A percentile compares a stretch with the other conserved stretches of the same genome.
phyloP scores from a whole-genome alignment of 106 monocot genomes.

The Dioscorea alata region DNA sequence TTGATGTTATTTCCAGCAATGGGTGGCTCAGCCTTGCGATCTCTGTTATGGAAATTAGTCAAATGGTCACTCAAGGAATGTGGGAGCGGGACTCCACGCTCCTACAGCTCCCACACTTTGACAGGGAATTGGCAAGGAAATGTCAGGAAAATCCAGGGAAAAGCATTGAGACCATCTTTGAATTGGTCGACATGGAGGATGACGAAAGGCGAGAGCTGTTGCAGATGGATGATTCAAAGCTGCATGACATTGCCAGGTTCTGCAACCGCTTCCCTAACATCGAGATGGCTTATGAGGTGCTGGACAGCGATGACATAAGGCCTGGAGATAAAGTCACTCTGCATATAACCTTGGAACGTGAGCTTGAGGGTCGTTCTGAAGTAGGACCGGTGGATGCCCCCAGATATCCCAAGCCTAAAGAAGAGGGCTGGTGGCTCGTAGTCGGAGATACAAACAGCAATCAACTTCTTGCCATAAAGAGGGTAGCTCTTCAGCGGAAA shows the following conservation, averaged over 20 bases:
- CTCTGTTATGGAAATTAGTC: constrained; percentile 83
- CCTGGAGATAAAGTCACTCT: constrained; percentile 69
- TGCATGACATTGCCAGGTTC: constrained; percentile 78
- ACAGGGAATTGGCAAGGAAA: constrained; percentile 72
- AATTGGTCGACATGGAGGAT: constrained; percentile 91
- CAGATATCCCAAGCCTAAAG: constrained; percentile 74
- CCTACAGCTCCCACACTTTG: constrained; percentile 91
- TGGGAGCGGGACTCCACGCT: constrained; percentile 89
- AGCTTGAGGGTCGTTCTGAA: constrained; percentile 59
- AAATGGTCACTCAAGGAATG: constrained; percentile 98
- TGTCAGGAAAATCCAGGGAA: constrained; percentile 71
- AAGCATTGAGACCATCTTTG: constrained; percentile 73
- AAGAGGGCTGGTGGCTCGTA: constrained; percentile 99
- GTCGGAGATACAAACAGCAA: constrained; percentile 69
- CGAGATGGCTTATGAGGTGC: constrained; percentile 76
- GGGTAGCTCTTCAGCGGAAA: constrained; percentile 66
- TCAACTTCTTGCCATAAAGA: constrained; percentile 90
- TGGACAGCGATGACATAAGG: constrained; percentile 52
- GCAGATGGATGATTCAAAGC: constrained; percentile 80
- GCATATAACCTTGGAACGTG: constrained; percentile 84
- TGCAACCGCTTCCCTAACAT: constrained; percentile 98
- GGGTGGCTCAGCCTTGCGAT: constrained; percentile 84
- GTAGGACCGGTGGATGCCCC: constrained; percentile 76
- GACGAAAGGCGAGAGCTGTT: constrained; percentile 70
- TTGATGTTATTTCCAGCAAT: constrained; percentile 97